Base-by-base conservation (phyloP, 129 eudicot species). In the Deinandra increscens region DNA sequence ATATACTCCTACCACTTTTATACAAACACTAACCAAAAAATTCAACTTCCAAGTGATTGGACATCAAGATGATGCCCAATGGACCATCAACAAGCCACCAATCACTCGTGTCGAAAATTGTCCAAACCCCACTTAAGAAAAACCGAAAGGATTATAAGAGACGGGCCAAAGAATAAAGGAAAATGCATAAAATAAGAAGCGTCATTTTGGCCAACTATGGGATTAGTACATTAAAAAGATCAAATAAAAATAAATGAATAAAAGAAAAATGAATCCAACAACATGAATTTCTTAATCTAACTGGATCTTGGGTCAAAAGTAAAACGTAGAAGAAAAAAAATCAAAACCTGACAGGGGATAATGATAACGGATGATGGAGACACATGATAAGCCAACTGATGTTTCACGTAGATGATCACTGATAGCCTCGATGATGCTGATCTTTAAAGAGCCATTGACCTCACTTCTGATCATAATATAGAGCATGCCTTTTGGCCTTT, bases 401-500 rank as follows among this genome's bases (percentile, higher is more conserved):
- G 46, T 68, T 72, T 75, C 69, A 37, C 64, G 17, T 64, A 60
- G 71, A 59, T 31, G 67, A 69, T 60, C 76, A 48, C 15, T 71
- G 79, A 44, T 12, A 58, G 63, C 39, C 41, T 37, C 70, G 77
- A 61, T 78, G 69, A 75, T 49, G 54, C 9, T 48, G 37, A 55
- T 55, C 37, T 55, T 55, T 55, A 55, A 55, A 55, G 61, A 23
- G 13, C 68, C 62, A 64, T 41, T 15, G 69, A 76, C 68, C 61
- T 60, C 39, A 53, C 5, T 31, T 64, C 75, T 31, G 69, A 81
- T 90, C 81, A 90, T 87, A 90, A 81, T 75, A 90, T 90, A 65
- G 95, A 87, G 81, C 97, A 90, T 29, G 88, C 88, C 79, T 90
- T 90, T 77, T 89, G 96, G 49, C 81, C 85, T 50, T 85, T 81